A percentile compares a stretch with the other conserved stretches of the same genome.
Conservation (phyloP, 768 basidiomycete species). For the Lactarius akahatsu region DNA sequence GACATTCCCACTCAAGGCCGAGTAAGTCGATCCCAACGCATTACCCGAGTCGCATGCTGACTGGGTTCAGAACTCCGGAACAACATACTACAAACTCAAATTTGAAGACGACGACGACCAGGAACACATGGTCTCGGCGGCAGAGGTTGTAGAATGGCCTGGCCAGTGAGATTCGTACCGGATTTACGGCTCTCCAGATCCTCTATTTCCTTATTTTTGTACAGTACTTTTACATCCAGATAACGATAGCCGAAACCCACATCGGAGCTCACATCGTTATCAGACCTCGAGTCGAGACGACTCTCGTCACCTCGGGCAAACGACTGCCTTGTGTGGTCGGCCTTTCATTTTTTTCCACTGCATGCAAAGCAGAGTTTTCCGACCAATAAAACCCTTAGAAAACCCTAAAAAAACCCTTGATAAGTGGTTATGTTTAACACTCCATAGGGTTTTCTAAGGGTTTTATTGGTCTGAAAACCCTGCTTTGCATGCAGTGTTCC, state of each 20-base stretch:
- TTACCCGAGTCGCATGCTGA: conserved; percentile 34
- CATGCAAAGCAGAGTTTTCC: too few species aligned
- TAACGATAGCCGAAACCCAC: conserved; percentile 4
- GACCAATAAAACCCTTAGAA: too few species aligned
- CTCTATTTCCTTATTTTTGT: conserved; percentile 5
- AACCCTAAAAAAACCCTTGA: too few species aligned
- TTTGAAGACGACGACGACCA: conserved; percentile 90
- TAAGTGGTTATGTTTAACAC: too few species aligned
- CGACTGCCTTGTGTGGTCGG: background rate
- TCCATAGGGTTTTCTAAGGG: too few species aligned
- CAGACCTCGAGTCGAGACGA: background rate
- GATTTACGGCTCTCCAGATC: conserved; percentile 2
- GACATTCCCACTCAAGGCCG: conserved; percentile 41
- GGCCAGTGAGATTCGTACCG: conserved; percentile 32
- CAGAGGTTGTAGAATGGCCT: conserved; percentile 83
- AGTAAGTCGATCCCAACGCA: conserved; percentile 37
- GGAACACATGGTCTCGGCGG: conserved; percentile 71
- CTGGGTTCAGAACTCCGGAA: conserved; percentile 27
- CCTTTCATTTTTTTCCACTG: background rate
- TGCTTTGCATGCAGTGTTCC: too few species aligned
- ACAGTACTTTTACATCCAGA: conserved; percentile 9
- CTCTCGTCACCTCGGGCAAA: background rate
- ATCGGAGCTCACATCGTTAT: conserved; percentile 2
- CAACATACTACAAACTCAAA: conserved; percentile 72
- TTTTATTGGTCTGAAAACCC: too few species aligned